A percentile compares a stretch with the other conserved stretches of the same genome.
Conservation (phyloP, 257 asterid genomes). For the Solanum peruvianum region DNA sequence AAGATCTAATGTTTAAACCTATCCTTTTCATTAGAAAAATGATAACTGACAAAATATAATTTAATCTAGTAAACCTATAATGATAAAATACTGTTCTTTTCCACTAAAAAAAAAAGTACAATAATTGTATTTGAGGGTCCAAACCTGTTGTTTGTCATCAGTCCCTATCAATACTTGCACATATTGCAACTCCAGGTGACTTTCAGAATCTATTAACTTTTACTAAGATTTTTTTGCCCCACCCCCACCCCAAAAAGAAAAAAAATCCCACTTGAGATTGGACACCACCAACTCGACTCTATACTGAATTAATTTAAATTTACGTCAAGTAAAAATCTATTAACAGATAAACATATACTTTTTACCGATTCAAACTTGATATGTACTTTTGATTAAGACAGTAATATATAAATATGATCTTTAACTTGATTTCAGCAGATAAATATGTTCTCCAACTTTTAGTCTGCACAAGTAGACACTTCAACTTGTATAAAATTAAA, state of each 20-base stretch:
- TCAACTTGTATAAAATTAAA: too few relatives aligned
- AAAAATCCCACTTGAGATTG: background rate
- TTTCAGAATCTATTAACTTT: background rate
- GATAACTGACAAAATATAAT: background rate
- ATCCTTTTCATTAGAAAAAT: background rate
- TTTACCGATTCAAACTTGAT: background rate
- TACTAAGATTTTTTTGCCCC: background rate
- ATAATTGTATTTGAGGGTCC: background rate
- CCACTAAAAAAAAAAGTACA: background rate
- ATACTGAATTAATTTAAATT: background rate
- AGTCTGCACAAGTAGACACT: too few relatives aligned
- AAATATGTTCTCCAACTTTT: too few relatives aligned
- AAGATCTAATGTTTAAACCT: background rate
- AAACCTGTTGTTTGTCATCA: background rate
- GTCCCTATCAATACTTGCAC: background rate
- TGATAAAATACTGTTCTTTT: background rate
- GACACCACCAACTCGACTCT: background rate
- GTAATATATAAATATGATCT: too few relatives aligned
- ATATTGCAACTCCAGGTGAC: background rate
- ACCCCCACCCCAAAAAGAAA: background rate
- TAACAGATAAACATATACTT: background rate
- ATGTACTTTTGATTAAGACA: background rate
- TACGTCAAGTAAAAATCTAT: rapidly evolving
- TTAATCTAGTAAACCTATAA: background rate
- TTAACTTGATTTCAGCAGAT: too few relatives aligned